phyloP scores from a whole-genome alignment of 257 asterid genomes.

The Nicotiana sylvestris region DNA sequence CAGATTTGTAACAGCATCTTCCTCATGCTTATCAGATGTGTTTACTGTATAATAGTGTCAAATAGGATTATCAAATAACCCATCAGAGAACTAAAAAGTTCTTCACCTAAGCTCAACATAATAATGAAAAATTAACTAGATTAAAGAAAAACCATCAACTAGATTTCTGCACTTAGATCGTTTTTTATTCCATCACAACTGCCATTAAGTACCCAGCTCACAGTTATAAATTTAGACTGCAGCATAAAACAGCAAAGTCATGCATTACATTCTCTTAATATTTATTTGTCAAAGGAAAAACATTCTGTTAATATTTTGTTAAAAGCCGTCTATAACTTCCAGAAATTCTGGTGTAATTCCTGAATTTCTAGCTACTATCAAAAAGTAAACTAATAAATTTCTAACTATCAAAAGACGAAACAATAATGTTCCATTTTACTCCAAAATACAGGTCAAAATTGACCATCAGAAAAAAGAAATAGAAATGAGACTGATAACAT shows the following conservation, averaged over 20 bases:
- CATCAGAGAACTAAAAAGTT: background rate
- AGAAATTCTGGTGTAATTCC: background rate
- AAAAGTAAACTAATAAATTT: background rate
- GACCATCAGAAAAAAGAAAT: background rate
- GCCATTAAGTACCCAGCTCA: background rate
- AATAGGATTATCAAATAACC: background rate
- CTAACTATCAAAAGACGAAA: background rate
- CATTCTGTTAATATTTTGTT: too few relatives aligned
- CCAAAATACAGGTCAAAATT: background rate
- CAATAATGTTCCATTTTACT: background rate
- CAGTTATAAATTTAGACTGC: background rate
- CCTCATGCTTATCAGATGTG: background rate
- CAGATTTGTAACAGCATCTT: background rate
- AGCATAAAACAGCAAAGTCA: background rate
- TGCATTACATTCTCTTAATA: background rate
- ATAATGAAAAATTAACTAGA: background rate
- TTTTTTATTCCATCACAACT: background rate
- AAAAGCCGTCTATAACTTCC: background rate
- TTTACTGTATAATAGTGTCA: background rate
- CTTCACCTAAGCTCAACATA: background rate
- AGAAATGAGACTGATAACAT: background rate
- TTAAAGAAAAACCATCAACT: background rate
- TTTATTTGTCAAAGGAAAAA: too few relatives aligned
- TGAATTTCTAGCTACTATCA: background rate
- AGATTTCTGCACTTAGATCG: background rate